Conservation (phyloP, 305 asterid genomes). For the Salvia sclarea region DNA sequence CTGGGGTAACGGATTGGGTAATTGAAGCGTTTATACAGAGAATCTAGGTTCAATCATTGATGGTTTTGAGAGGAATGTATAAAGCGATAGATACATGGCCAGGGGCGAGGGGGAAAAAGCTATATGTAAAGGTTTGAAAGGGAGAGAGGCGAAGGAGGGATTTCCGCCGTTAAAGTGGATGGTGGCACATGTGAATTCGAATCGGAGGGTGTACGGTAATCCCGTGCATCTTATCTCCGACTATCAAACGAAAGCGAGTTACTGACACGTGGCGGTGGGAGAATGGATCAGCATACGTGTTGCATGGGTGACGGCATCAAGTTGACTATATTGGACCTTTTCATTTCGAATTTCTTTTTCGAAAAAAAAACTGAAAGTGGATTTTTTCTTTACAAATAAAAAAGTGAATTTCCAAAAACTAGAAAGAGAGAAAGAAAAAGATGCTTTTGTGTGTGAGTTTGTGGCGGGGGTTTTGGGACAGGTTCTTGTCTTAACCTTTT, state of each 20-base stretch:
- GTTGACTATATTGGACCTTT: neutral
- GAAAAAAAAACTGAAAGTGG: no score
- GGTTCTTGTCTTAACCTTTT: neutral
- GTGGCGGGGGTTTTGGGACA: neutral
- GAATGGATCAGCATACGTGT: conserved; percentile 24
- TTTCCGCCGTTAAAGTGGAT: conserved; percentile 59
- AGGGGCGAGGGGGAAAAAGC: conserved; percentile 1
- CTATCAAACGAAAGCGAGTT: conserved; percentile 25
- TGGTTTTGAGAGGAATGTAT: conserved; percentile 17
- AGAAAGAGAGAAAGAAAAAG: neutral
- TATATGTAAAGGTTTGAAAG: conserved; percentile 30
- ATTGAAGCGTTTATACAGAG: conserved; percentile 14
- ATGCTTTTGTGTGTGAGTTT: neutral
- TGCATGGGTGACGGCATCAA: conserved; percentile 11
- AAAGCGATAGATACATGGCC: conserved; percentile 26
- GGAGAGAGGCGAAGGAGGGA: conserved; percentile 38
- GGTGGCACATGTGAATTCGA: conserved; percentile 52
- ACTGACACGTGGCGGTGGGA: conserved; percentile 30
- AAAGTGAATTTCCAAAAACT: neutral
- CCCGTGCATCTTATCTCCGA: conserved; percentile 27
- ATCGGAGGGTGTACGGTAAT: conserved; percentile 33
- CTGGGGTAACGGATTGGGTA: conserved; percentile 26
- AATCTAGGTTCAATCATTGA: conserved; percentile 39
- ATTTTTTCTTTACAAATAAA: no score
- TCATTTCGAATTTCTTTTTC: no score